Base-by-base conservation (phyloP, 352 stramenopile genomes). In the Blastocystis sp. region DNA sequence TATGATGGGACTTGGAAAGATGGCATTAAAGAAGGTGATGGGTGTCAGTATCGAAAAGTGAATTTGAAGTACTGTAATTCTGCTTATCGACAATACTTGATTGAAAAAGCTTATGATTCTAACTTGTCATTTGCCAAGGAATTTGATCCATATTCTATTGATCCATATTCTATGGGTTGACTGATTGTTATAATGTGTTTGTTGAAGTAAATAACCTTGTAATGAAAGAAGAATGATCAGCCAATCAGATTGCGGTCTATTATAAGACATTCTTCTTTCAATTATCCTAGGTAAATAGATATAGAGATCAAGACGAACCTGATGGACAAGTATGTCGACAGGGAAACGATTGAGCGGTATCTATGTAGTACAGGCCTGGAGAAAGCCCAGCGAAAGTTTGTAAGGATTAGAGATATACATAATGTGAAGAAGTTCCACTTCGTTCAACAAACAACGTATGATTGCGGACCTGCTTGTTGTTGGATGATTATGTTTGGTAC, bases 311-410 rank as follows among this genome's bases (percentile, higher is more conserved):
- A 9, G 9, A 48, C 9, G 40, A 9, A 48, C 15, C 30, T n/a
- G 13, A 57, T 24, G n/a, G 37, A 51, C 15, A 24, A 78, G 57
- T 78, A 33, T 19, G 15, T 84, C 11, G 48, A 84, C 22, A 27
- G 73, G 30, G 48, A 84, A 60, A 84, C 73, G 48, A 84, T 84
- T 24, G 73, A 84, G 48, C 53, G 53, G n/a, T 84, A 66, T 44
- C 30, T 84, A 1, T 84, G 73, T 64, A 84, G 73, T 48, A 84
- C 51, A 35, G 73, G 73, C 1, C 73, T 66, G 13, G 48, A 68
- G 48, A 84, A 84, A 27, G 15, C n/a, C 2, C 42, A 56, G 19
- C 64, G 53, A 22, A 66, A 68, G 30, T 84, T 51, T 44, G 73
- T 84, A 51, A 22, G 60, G 9, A 30, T 42, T 33, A 9, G 27